Base-by-base conservation (phyloP, 306 rosid species). In the Cicer chorassanicum region DNA sequence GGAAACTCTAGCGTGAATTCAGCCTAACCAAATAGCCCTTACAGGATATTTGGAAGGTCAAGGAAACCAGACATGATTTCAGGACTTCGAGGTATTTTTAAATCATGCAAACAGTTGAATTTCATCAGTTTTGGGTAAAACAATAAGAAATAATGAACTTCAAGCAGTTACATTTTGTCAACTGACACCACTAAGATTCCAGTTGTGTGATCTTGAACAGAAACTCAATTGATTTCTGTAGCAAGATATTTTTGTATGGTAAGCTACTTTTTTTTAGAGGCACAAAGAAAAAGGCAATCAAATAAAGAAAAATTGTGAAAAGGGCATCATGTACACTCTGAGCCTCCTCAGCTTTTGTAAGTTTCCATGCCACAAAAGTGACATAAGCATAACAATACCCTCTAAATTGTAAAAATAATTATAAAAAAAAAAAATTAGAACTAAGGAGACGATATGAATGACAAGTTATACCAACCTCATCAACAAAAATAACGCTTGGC, bases 401-500 rank as follows among this genome's bases (percentile, higher is more conserved):
- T 59, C 24, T 34, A 10, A 65, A 65, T 16, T 61, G 19, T 62
- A 21, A 40, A 56, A 75, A 40, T 74, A 6, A 48, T 10, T 2
- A 24, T 19, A 11, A 24, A 48, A 74, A 74, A 11, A 24, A 48
- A 74, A 74, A 34, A 15, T 2, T 6, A 74, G 1, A 40, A 11
- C 9, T 36, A 48, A 38, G 6, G 21, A 60, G 19, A 36, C 7
- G 18, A 16, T 21, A 81, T 15, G 67, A 7, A 34, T 13, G 36
- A 45, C 43, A 70, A 61, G 11, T 34, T 53, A 21, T 12, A 84
- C 94, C 29, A 81, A 93, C 97, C 97, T 93, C 98, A 13, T 93
- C 98, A 59, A 93, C 97, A 86, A 93, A 93, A 59, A 93, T 84
- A 70, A 93, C 97, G 65, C 97, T 93, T 2, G 98, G 98, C 66